Evolutionary conservation across 441 rosid species (phyloP).

Genomic region (Jatropha podagrica): DNA sequence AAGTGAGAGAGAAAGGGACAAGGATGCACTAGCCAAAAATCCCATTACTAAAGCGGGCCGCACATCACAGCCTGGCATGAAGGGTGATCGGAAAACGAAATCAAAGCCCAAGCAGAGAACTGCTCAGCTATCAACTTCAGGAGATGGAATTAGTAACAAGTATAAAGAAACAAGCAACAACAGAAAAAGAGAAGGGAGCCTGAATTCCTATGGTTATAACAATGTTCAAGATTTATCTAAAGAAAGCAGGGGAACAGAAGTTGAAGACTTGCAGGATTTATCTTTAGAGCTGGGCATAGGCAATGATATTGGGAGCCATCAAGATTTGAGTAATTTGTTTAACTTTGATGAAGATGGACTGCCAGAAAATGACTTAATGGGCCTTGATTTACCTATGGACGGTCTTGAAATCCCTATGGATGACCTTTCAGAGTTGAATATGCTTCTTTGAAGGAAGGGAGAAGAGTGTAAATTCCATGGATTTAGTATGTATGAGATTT

Average conservation of each 20-base stretch:
- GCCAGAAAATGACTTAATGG: conserved; percentile 44
- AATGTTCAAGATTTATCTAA: conserved; percentile 20
- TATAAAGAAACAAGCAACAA: conserved; percentile 26
- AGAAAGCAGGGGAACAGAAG: conserved; percentile 31
- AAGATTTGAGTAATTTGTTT: conserved; percentile 43
- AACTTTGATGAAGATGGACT: conserved; percentile 54
- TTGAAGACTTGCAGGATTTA: conserved; percentile 39
- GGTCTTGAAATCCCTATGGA: conserved; percentile 50
- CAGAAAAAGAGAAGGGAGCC: conserved; percentile 34
- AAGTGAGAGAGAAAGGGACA: conserved; percentile 58
- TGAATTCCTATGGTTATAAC: conserved; percentile 14
- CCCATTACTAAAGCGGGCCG: conserved; percentile 39
- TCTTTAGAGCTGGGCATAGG: conserved; percentile 39
- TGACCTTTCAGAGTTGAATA: conserved; percentile 48
- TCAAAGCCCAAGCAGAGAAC: conserved; percentile 58
- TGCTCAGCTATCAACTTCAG: conserved; percentile 43
- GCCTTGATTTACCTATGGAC: conserved; percentile 36
- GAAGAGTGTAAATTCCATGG: conserved; percentile 43
- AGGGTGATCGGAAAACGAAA: conserved; percentile 56
- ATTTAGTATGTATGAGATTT: conserved; percentile 27
- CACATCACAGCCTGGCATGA: conserved; percentile 25
- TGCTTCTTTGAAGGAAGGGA: conserved; percentile 24
- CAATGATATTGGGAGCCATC: conserved; percentile 30
- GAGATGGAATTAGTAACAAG: conserved; percentile 34
- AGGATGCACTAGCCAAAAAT: conserved; percentile 29